A percentile compares a stretch with the other conserved stretches of the same genome.
Conservation (phyloP, 192 early-diverging fungal species). For the Entomortierella chlamydospora region DNA sequence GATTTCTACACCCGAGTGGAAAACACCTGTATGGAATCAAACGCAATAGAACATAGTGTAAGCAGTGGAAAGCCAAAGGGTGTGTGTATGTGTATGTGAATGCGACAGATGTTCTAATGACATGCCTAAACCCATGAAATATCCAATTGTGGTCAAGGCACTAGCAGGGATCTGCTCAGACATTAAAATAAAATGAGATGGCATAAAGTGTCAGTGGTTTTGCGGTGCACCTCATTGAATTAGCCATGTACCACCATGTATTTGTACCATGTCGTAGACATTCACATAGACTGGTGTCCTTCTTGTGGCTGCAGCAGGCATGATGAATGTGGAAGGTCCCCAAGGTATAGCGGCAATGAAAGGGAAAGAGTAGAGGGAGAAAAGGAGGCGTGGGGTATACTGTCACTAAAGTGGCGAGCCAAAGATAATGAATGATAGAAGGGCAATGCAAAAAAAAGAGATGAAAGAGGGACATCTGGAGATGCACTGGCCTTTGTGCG, state of each 20-base stretch:
- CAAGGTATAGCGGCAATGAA: too few relatives aligned
- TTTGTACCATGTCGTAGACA: slow-evolving; percentile 58
- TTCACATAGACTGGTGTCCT: slow-evolving; percentile 55
- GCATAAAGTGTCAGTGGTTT: background rate
- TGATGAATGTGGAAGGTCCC: background rate
- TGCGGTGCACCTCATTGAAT: too few relatives aligned
- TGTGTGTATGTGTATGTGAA: too few relatives aligned
- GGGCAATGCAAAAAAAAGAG: too few relatives aligned
- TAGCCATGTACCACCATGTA: background rate
- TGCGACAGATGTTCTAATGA: background rate
- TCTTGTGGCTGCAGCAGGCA: slow-evolving; percentile 39
- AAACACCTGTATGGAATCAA: slow-evolving; percentile 34
- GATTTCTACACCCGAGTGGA: slow-evolving; percentile 57
- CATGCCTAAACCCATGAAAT: slow-evolving; percentile 55
- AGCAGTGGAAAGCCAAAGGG: background rate
- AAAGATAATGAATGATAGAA: too few relatives aligned
- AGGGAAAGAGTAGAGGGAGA: background rate
- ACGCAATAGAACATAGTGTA: background rate
- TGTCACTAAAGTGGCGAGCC: too few relatives aligned
- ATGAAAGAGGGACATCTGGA: too few relatives aligned
- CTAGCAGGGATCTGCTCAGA: slow-evolving; percentile 45
- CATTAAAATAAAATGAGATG: background rate
- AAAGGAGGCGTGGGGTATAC: background rate
- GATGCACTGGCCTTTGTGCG: too few relatives aligned
- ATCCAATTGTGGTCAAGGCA: slow-evolving; percentile 49